A percentile compares a stretch with the other conserved stretches of the same genome.
Evolutionary conservation across 345 rosid genomes (phyloP).

Genomic region (Limnanthes douglasii): DNA sequence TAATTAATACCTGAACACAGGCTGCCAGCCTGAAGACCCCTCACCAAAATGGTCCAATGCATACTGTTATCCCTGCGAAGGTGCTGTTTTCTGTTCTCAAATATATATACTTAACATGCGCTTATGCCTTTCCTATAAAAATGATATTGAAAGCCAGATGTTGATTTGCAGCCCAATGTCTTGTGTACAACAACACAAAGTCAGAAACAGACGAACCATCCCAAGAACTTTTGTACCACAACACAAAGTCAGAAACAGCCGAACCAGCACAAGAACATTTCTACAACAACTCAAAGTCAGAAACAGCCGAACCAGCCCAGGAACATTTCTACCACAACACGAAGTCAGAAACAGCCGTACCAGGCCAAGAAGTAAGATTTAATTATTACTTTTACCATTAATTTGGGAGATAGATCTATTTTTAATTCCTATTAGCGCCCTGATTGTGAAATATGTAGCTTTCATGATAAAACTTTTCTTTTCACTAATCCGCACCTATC

Average conservation of each 20-base stretch:
- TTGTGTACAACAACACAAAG: conserved; percentile 11
- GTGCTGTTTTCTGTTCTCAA: conserved; percentile 13
- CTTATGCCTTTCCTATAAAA: not conserved
- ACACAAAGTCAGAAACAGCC: conserved; percentile 13
- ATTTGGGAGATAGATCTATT: not conserved
- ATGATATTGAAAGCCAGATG: conserved; percentile 3
- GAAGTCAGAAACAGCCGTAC: conserved; percentile 16
- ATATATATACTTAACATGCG: not conserved
- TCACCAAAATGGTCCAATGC: conserved; percentile 20
- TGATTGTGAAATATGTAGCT: not conserved
- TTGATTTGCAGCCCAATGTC: conserved; percentile 28
- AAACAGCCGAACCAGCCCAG: conserved; percentile 43
- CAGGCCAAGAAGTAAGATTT: conserved; percentile 29
- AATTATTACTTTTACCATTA: conserved; percentile 4
- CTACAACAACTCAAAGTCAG: conserved; percentile 10
- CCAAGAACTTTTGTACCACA: conserved; percentile 11
- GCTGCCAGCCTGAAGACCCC: conserved; percentile 19
- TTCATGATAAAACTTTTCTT: not conserved
- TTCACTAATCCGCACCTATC: no score
- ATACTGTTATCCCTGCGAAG: conserved; percentile 22
- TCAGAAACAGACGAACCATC: conserved; percentile 37
- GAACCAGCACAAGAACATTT: conserved; percentile 28
- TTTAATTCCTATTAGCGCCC: not conserved
- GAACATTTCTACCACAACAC: conserved; percentile 11
- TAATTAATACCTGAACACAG: conserved; percentile 13